These are phyloP conservation scores for Syzygium jambos DNA, from an alignment of 345 rosid genomes.

Conservation along the genomic window DNA sequence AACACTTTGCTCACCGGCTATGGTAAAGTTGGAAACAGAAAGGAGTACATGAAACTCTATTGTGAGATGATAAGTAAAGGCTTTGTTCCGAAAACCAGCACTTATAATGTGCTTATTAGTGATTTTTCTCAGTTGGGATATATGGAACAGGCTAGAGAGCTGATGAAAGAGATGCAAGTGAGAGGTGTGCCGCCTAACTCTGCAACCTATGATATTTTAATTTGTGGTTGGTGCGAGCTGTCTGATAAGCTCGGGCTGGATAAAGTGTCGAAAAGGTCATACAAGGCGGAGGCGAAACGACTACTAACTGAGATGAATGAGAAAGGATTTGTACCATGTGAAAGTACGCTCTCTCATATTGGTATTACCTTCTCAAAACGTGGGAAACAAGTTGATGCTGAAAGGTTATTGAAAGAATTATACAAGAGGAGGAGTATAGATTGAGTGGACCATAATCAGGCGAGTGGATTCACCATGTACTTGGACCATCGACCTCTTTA, in stretches of 20 bases:
- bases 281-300: constrained; percentile 47
- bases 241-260: constrained; percentile 45
- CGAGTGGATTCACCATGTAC: background rate
- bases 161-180: constrained; percentile 63
- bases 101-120: constrained; percentile 66
- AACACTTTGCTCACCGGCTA: constrained; percentile 59
- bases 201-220: constrained; percentile 64
- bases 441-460: background rate
- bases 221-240: constrained; percentile 61
- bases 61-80: constrained; percentile 78
- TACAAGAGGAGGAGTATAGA: constrained; percentile 30
- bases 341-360: constrained; percentile 48
- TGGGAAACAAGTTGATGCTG: constrained; percentile 52
- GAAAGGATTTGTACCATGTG: constrained; percentile 51
- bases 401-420: constrained; percentile 37
- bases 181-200: constrained; percentile 54
- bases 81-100: constrained; percentile 62
- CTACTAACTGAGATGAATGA: constrained; percentile 61
- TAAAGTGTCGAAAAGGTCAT: constrained; percentile 30
- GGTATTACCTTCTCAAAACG: constrained; percentile 52
- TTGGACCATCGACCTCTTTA: background rate
- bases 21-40: constrained; percentile 62
- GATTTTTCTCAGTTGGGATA: constrained; percentile 56
- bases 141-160: constrained; percentile 75
- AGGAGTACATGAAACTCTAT: constrained; percentile 47